A percentile compares a stretch with the other conserved stretches of the same genome.
Conservation (phyloP, 371 early-diverging fungal genomes). For the Actinomortierella wolfii region DNA sequence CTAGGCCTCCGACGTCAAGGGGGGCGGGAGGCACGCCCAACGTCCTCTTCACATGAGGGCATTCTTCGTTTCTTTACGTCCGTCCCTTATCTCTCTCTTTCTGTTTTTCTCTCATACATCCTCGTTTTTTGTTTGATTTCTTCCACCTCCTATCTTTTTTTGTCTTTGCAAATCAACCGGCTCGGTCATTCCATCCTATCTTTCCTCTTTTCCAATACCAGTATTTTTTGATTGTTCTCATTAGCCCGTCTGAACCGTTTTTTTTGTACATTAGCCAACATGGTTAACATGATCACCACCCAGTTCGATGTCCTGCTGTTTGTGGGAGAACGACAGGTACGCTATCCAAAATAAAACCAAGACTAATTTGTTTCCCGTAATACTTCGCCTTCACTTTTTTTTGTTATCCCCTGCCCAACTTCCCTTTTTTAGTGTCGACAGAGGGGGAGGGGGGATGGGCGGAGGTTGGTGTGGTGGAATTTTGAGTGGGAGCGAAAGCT, state of each 20-base stretch:
- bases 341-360: background rate
- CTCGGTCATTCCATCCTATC: background rate
- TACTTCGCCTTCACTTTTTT: background rate
- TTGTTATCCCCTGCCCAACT: background rate
- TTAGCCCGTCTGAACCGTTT: background rate
- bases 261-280: background rate
- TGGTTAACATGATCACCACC: constrained; percentile 19
- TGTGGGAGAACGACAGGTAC: constrained; percentile 35
- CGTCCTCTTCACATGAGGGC: no score
- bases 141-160: background rate
- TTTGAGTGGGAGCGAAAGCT: no score
- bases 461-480: no score
- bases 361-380: background rate
- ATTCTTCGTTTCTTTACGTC: no score
- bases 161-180: background rate
- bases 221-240: background rate
- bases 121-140: no score
- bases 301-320: constrained; percentile 33
- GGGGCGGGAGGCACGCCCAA: no score
- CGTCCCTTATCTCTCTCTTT: no score
- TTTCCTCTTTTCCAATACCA: background rate
- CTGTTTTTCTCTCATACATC: no score
- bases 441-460: no score
- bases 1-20: no score
- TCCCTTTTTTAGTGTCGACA: background rate